Conservation (phyloP, 2,329 filamentous ascomycete species). For the Aurifilum marmelostoma region DNA sequence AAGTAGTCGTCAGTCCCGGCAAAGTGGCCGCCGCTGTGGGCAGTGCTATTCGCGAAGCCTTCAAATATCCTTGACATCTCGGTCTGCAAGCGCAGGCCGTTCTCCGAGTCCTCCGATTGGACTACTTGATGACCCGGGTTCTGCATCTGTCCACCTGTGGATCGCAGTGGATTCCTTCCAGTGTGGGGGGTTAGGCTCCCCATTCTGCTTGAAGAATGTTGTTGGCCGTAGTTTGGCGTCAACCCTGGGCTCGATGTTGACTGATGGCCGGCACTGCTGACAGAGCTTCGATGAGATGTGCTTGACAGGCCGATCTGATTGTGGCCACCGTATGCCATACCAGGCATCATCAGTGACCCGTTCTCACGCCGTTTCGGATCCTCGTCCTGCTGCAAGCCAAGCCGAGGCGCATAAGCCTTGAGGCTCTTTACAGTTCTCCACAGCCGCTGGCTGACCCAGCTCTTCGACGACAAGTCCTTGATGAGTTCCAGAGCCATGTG, state of each 20-base stretch:
- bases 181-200: constrained; percentile 25
- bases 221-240: not conserved
- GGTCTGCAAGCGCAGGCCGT: constrained; percentile 54
- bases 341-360: constrained; percentile 60
- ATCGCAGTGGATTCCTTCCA: constrained; percentile 13
- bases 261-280: constrained; percentile 21
- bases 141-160: not conserved
- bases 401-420: constrained; percentile 71
- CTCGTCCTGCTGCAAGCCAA: constrained; percentile 59
- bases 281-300: constrained; percentile 17
- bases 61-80: constrained; percentile 58
- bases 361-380: constrained; percentile 51
- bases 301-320: not conserved
- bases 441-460: constrained; percentile 71
- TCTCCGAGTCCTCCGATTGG: constrained; percentile 35
- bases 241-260: constrained; percentile 23
- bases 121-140: not conserved
- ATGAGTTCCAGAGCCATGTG: constrained; percentile 78
- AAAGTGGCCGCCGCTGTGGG: constrained; percentile 12
- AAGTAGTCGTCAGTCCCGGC: constrained; percentile 15
- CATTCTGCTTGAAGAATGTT: constrained; percentile 19
- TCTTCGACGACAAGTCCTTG: constrained; percentile 71
- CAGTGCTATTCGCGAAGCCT: constrained; percentile 39
- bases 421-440: constrained; percentile 74
- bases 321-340: constrained; percentile 48